Conservation (phyloP, 2,329 filamentous ascomycete species). For the Torrubiellomyces zombiae region DNA sequence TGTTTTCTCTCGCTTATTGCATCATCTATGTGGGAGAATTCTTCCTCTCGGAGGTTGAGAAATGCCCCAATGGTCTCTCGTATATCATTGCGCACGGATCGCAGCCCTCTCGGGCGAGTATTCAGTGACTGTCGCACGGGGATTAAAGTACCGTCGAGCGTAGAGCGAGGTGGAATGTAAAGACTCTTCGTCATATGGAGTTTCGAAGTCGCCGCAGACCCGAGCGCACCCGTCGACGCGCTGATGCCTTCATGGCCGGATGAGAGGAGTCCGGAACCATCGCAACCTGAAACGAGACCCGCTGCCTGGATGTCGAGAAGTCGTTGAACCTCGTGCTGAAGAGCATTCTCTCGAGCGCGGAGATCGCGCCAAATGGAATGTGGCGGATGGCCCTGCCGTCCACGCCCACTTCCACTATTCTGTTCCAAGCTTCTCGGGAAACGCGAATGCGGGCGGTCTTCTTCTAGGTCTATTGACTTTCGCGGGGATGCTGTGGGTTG, state of each 20-base stretch:
- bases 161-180: conserved; percentile 20
- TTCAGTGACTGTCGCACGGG: conserved; percentile 40
- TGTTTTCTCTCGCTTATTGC: conserved; percentile 39
- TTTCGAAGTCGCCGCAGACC: conserved; percentile 21
- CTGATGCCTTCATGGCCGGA: conserved; percentile 23
- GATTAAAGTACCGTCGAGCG: conserved; percentile 31
- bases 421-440: too few species aligned
- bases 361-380: conserved; percentile 31
- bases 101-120: conserved; percentile 35
- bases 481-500: too few species aligned
- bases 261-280: conserved; percentile 7
- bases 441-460: too few species aligned
- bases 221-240: conserved; percentile 23
- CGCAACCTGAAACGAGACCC: conserved; percentile 23
- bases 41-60: conserved; percentile 49
- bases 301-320: conserved; percentile 32
- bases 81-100: conserved; percentile 47
- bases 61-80: conserved; percentile 46
- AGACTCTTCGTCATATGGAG: conserved; percentile 25
- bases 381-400: too few species aligned
- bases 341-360: conserved; percentile 25
- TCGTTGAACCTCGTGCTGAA: conserved; percentile 30
- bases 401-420: too few species aligned
- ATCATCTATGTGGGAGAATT: conserved; percentile 41
- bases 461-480: too few species aligned